Base-by-base conservation (phyloP, 108 stramenopile genomes). In the Fragilaria crotonensis region DNA sequence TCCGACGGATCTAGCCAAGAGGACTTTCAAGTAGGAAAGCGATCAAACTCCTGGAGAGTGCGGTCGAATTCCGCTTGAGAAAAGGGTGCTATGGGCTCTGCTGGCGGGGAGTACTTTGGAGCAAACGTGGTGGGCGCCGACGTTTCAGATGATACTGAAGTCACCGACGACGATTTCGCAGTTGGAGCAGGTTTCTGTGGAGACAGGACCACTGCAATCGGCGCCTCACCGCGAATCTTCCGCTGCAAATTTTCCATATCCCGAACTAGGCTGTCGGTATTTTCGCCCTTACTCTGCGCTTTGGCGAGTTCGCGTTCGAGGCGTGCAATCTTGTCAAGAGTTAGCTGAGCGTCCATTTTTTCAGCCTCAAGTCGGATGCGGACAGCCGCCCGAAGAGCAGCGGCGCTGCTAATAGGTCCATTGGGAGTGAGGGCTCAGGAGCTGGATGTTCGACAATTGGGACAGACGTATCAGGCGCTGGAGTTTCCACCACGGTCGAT, bases 331-430 rank as follows among this genome's bases (percentile, higher is more conserved):
- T 89, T 89, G 23, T 75, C 57, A 27, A 89, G 52, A 5, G 81
- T 84, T 27, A 89, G 65, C 52, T 74, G 78, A 9, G 74, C 81
- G 32, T 81, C 77, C 45, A 74, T 57, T 45, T 66, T 69, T 48
- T 85, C 87, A 18, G 87, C 87, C 56, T 89, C 87, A 30, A 89
- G 45, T n/a, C 84, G 77, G 30, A 74, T 67, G 19, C 75, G 66
- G 27, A 70, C 75, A 0, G 87, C 87, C 45, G 77, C 69, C 48
- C 68, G 63, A 18, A 81, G 55, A 30, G 33, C 33, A 47, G 74
- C 65, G 41, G 75, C 79, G 64, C 52, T 25, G 33, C 73, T 48
- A 27, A 20, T 36, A 27, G 66, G 48, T 30, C 32, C 33, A 41
- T 41, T 41, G 14, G 7, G 36, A 41, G 14, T 41, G 11, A 14